Base-by-base conservation (phyloP, 2,329 filamentous ascomycete species). In the Ceratocystis cacaofunesta region DNA sequence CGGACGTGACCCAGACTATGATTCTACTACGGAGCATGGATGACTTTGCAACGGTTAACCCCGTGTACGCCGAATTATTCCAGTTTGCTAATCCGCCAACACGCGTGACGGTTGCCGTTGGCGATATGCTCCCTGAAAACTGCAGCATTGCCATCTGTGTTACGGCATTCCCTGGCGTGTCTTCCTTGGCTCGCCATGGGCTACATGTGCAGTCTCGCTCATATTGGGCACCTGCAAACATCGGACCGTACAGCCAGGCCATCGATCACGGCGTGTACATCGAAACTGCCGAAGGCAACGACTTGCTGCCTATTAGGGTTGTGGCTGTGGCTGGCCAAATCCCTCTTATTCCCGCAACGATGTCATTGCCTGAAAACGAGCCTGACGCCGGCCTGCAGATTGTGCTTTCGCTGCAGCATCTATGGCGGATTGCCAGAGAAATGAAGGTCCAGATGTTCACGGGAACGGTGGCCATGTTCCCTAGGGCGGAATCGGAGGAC, bases 191-290 rank as follows among this genome's bases (percentile, higher is more conserved):
- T 41, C 75, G 88, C 75, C 78, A 80, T 63, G 84, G 83, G 0
- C 80, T 97, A 1, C 94, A 99, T 73, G 92, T 99, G 5, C 94
- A 97, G 75, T 92, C 89, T 2, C 80, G 89, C 48, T 95, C 90
- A 10, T 97, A 97, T 78, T 99, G 94, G 94, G 94, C 94, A 0
- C 94, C 94, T 0, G 92, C 94, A 22, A 97, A 97, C 72, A 97
- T 99, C 64, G 94, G 94, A 0, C 94, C 94, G 0, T 97, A 97
- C 75, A 96, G 92, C 65, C 94, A 99, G 76, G 90, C 91, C 3
- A 85, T 94, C 62, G 79, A 82, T 1, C 76, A 84, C 10, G 75
- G 73, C 2, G 65, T 75, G 12, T 70, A 70, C 36, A 58, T 63
- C 44, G 44, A 44, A n/a, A 44, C 48, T 3, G 70, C 71, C 1